Evolutionary conservation across 345 rosid species (phyloP).

Genomic region (Corchorus olitorius): DNA sequence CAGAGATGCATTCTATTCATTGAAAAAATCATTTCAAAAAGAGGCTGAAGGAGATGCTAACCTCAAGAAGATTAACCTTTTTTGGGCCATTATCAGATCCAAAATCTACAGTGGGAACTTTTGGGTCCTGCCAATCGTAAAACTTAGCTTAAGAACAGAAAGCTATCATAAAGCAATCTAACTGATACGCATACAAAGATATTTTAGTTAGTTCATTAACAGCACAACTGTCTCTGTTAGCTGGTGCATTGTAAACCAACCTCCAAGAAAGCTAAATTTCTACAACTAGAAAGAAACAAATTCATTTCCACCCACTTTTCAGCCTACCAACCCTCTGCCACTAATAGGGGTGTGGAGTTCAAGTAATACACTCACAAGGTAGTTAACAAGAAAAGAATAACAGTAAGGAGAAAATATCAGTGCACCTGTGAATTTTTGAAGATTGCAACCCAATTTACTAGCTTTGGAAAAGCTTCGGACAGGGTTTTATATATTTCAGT

Average conservation of each 20-base stretch:
- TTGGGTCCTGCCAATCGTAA: slow-evolving; percentile 49
- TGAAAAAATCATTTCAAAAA: slow-evolving; percentile 12
- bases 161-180: not conserved
- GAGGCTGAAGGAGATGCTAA: slow-evolving; percentile 36
- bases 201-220: not conserved
- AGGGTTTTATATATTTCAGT: slow-evolving; percentile 64
- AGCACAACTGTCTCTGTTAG: not conserved
- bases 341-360: not conserved
- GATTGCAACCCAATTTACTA: slow-evolving; percentile 66
- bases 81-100: slow-evolving; percentile 63
- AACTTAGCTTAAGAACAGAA: slow-evolving; percentile 20
- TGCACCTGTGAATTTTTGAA: slow-evolving; percentile 74
- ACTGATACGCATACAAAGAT: not conserved
- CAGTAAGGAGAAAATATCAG: slow-evolving; percentile 24
- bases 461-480: slow-evolving; percentile 71
- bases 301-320: not conserved
- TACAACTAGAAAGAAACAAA: slow-evolving; percentile 7
- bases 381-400: not conserved
- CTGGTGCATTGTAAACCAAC: not conserved
- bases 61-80: slow-evolving; percentile 71
- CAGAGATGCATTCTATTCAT: not conserved
- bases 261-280: slow-evolving; percentile 5
- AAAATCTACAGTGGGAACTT: slow-evolving; percentile 62
- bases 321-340: not conserved
- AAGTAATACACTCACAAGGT: not conserved